A percentile compares a stretch with the other conserved stretches of the same genome.
These are phyloP conservation scores for Talaromyces albobiverticillius DNA, from an alignment of 2,329 filamentous ascomycete genomes.

Conservation along the genomic window DNA sequence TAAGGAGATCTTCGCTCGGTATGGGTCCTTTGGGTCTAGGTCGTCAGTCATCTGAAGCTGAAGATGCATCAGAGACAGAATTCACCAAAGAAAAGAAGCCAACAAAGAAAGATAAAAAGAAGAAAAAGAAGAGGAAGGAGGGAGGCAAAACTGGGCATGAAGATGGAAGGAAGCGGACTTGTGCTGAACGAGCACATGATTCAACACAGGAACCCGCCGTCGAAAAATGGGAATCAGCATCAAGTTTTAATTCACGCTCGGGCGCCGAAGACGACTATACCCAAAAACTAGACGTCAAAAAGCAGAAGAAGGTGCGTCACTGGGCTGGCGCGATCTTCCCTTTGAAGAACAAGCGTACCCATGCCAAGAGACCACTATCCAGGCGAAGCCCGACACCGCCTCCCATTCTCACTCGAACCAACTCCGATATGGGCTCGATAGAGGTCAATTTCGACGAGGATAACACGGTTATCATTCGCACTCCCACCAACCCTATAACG, in stretches of 20 bases:
- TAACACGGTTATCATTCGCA: slow-evolving; percentile 46
- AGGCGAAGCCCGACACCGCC: slow-evolving; percentile 44
- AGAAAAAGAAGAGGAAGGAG: slow-evolving; percentile 9
- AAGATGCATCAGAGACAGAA: slow-evolving; percentile 3
- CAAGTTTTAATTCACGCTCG: slow-evolving; percentile 13
- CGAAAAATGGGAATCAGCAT: slow-evolving; percentile 16
- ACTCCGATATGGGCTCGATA: slow-evolving; percentile 41
- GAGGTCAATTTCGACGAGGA: slow-evolving; percentile 51
- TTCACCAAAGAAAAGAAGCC: slow-evolving; percentile 7
- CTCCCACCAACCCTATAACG: slow-evolving; percentile 36
- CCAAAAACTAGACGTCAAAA: slow-evolving; percentile 22
- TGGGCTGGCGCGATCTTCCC: slow-evolving; percentile 54
- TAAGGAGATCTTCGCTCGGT: slow-evolving; percentile 12
- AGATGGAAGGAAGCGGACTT: neutral
- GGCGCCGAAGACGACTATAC: slow-evolving; percentile 1
- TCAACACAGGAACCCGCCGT: slow-evolving; percentile 2
- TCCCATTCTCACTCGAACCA: slow-evolving; percentile 39
- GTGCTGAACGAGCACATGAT: slow-evolving; percentile 5
- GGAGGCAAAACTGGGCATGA: neutral
- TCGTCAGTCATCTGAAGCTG: slow-evolving; percentile 11
- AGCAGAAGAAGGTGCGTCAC: slow-evolving; percentile 71
- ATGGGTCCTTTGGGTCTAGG: slow-evolving; percentile 8
- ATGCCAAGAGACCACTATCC: slow-evolving; percentile 38
- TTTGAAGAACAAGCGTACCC: slow-evolving; percentile 47
- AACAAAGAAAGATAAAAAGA: slow-evolving; percentile 11